Base-by-base conservation (phyloP, 768 basidiomycete genomes). In the Imleria badia region DNA sequence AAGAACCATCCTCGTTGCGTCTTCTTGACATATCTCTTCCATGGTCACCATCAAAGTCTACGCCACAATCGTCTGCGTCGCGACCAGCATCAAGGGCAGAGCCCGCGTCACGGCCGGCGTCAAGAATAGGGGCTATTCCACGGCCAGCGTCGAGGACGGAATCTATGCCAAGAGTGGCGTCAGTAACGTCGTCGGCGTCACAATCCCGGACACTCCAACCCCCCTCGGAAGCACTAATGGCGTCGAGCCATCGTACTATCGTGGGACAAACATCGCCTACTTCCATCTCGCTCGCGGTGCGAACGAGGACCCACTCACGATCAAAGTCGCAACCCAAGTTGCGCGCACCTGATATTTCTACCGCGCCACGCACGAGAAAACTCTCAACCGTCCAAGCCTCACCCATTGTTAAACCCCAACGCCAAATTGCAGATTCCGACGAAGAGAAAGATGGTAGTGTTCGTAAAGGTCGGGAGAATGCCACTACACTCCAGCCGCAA, bases 291-390 rank as follows among this genome's bases (percentile, higher is more conserved):
- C 22, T 38, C 11, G 40, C 13, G 3, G 44, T 43, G 17, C 55
- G 52, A 19, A 14, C 52, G 2, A 55, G 61, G 20, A 54, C 46
- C 5, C 60, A 71, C 13, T 60, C 66, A 26, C 65, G 72, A 20
- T 71, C 74, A 6, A 60, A 51, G 45, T 77, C 75, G 3, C 75
- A 76, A 49, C 72, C 75, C 3, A 75, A 67, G 60, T 52, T 73
- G 23, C 57, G 51, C 3, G 19, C 50, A n/a, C 52, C 61, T 5
- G 35, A 52, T 23, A 58, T 52, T 11, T 39, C 55, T 12, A 43
- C 54, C 17, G 51, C n/a, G 0, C 40, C 38, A 34, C 60, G 45
- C 36, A 58, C 59, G 12, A 62, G 70, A 59, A 63, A 66, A 41
- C 38, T 72, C 31, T 70, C 68, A 1, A 72, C 62, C 4, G 68